Conservation (phyloP, 495 filamentous ascomycete species). For the Aspergillus olivimuriae region DNA sequence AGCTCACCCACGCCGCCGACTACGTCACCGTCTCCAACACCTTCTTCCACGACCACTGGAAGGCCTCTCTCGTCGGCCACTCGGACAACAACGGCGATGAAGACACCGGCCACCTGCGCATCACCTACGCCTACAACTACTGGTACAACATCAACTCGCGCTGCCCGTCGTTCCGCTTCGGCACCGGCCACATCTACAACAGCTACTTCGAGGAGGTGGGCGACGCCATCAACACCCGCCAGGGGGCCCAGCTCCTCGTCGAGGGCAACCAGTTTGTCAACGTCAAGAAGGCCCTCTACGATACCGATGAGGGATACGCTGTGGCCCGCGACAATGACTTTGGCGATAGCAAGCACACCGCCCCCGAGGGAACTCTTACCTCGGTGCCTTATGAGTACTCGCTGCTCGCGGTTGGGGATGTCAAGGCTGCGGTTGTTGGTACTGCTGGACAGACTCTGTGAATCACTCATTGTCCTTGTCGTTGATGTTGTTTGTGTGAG, state of each 20-base stretch:
- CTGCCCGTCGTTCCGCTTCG: constrained; percentile 55
- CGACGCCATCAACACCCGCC: constrained; percentile 59
- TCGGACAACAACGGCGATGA: constrained; percentile 34
- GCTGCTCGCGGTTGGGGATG: constrained; percentile 35
- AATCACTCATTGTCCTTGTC: too few species aligned
- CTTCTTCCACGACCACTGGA: constrained; percentile 58
- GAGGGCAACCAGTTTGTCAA: constrained; percentile 54
- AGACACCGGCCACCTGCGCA: constrained; percentile 47
- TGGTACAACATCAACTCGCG: constrained; percentile 57
- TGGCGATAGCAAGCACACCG: constrained; percentile 40
- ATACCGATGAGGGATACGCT: constrained; percentile 48
- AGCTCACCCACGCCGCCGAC: constrained; percentile 43
- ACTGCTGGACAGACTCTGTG: constrained; percentile 51
- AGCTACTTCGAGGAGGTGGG: constrained; percentile 39
- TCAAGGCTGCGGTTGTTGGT: constrained; percentile 39
- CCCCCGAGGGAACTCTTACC: constrained; percentile 40
- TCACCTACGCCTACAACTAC: constrained; percentile 60
- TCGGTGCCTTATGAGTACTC: constrained; percentile 47
- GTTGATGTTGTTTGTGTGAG: too few species aligned
- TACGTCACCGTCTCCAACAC: constrained; percentile 46
- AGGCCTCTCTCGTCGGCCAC: constrained; percentile 58
- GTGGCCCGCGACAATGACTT: constrained; percentile 51
- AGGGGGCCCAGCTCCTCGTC: constrained; percentile 58
- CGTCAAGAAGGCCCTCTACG: constrained; percentile 44
- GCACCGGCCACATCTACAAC: constrained; percentile 51